A percentile compares a stretch with the other conserved stretches of the same genome.
These are phyloP conservation scores for Chaetomium tenue DNA, from an alignment of 495 filamentous ascomycete genomes.

Conservation along the genomic window DNA sequence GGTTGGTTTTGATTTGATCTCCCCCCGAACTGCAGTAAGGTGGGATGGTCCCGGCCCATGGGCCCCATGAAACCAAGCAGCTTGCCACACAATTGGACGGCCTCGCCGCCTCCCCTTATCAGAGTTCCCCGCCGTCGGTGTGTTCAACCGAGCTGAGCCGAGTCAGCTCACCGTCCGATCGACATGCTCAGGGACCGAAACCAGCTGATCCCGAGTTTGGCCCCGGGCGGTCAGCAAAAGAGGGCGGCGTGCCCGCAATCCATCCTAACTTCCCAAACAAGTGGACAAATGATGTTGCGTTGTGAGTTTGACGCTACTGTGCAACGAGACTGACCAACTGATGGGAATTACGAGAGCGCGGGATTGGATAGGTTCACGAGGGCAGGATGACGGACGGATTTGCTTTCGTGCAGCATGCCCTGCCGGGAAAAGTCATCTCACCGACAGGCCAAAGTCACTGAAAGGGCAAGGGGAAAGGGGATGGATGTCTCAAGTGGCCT, in stretches of 20 bases:
- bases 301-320: too few species aligned
- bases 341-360: too few species aligned
- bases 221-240: background rate
- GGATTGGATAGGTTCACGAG: too few species aligned
- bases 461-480: background rate
- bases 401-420: too few species aligned
- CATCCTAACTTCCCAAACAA: background rate
- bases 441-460: too few species aligned
- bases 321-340: too few species aligned
- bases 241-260: background rate
- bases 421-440: too few species aligned
- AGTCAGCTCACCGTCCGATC: constrained; percentile 1
- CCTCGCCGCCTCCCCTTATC: background rate
- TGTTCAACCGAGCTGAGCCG: constrained; percentile 11
- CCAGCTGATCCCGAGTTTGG: background rate
- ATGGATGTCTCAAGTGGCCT: background rate
- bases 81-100: constrained; percentile 1
- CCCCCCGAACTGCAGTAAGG: background rate
- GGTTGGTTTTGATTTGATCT: too few species aligned
- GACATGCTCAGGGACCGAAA: background rate
- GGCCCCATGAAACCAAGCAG: background rate
- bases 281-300: background rate
- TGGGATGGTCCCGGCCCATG: background rate
- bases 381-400: too few species aligned
- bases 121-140: background rate